Evolutionary conservation across 176 grass and related monocot genomes (phyloP).

Genomic region (Paspalum notatum): DNA sequence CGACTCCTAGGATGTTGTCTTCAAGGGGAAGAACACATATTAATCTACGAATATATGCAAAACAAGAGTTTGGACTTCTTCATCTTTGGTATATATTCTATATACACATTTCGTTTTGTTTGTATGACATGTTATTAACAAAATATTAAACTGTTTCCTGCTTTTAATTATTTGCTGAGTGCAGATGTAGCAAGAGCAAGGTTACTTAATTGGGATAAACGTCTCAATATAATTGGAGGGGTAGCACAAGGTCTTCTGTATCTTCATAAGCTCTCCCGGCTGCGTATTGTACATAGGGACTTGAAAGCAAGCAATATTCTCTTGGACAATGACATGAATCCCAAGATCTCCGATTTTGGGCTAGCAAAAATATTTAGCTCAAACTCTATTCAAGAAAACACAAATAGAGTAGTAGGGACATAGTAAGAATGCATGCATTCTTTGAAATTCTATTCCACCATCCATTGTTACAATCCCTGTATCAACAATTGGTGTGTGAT

Average conservation of each 20-base stretch:
- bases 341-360: conserved; percentile 8
- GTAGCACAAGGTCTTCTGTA: conserved; percentile 19
- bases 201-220: conserved; percentile 6
- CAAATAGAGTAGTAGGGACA: conserved; percentile 17
- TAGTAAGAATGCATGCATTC: background rate
- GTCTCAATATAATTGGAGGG: conserved; percentile 15
- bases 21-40: conserved; percentile 21
- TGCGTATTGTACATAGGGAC: background rate
- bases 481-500: background rate
- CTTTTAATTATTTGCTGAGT: background rate
- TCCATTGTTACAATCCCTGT: too few relatives aligned
- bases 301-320: background rate
- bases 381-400: conserved; percentile 8
- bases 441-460: background rate
- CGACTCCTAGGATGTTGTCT: background rate
- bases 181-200: conserved; percentile 24
- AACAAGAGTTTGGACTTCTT: conserved; percentile 23
- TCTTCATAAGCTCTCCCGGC: conserved; percentile 13
- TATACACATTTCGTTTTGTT: background rate
- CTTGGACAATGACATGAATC: background rate
- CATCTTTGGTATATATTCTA: background rate
- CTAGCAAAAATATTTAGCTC: conserved; percentile 11
- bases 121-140: background rate
- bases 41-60: conserved; percentile 30
- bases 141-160: too few relatives aligned